These are phyloP conservation scores for Nitzschia putrida DNA, from an alignment of 108 stramenopile species.

Conservation along the genomic window DNA sequence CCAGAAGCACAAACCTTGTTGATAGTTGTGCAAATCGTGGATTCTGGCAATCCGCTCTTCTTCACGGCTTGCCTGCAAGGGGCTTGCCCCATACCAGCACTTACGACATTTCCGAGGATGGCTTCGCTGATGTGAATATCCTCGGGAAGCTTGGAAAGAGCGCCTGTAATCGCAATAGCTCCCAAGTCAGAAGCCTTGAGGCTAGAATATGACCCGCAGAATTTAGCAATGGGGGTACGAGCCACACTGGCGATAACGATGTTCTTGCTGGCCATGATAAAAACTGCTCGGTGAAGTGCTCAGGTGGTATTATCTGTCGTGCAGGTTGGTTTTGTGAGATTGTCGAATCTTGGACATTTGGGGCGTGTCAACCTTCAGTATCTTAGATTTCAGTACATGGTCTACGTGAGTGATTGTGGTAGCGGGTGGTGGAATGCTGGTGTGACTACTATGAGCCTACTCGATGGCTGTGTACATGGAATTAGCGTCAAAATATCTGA, in stretches of 20 bases:
- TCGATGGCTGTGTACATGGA: too few species aligned
- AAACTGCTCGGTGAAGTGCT: not conserved
- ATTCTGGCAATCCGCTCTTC: conserved; percentile 55
- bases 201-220: conserved; percentile 73
- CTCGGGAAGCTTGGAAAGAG: conserved; percentile 54
- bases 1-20: conserved; percentile 98
- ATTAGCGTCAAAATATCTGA: too few species aligned
- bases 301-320: too few species aligned
- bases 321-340: too few species aligned
- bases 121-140: conserved; percentile 82
- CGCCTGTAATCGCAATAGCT: conserved; percentile 74
- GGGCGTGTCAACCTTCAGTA: too few species aligned
- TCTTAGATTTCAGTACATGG: too few species aligned
- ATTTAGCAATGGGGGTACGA: conserved; percentile 94
- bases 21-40: conserved; percentile 70
- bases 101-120: conserved; percentile 94
- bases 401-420: too few species aligned
- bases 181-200: conserved; percentile 89
- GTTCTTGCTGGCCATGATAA: conserved; percentile 1
- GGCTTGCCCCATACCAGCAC: conserved; percentile 95
- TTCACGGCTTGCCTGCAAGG: conserved; percentile 86
- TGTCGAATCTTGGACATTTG: too few species aligned
- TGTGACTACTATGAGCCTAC: too few species aligned
- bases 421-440: too few species aligned
- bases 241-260: conserved; percentile 88